Evolutionary conservation across 2,329 filamentous ascomycete genomes (phyloP).

Genomic region (Pseudogymnoascus sp.): DNA sequence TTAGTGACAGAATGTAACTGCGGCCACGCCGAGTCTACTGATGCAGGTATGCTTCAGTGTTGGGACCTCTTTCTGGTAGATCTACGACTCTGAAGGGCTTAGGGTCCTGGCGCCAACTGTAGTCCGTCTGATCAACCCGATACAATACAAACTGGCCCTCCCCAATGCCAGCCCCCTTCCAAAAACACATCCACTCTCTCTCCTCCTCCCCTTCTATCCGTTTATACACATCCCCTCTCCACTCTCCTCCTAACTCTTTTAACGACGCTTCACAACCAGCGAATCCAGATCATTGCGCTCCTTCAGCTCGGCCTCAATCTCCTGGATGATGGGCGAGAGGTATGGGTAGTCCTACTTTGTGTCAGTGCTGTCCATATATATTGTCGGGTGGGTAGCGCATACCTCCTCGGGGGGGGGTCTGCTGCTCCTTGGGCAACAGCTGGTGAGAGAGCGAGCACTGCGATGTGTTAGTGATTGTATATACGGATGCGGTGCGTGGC

Average conservation of each 20-base stretch:
- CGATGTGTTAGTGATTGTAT: too few relatives aligned
- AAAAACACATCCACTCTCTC: too few relatives aligned
- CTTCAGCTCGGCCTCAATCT: conserved; percentile 57
- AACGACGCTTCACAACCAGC: conserved; percentile 43
- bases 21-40: too few relatives aligned
- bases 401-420: conserved; percentile 62
- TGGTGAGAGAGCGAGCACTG: conserved; percentile 52
- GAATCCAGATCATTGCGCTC: conserved; percentile 62
- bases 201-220: background rate
- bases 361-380: conserved; percentile 11
- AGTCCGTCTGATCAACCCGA: too few relatives aligned
- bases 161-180: too few relatives aligned
- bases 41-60: too few relatives aligned
- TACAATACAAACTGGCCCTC: too few relatives aligned
- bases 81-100: too few relatives aligned
- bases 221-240: background rate
- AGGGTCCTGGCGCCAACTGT: too few relatives aligned
- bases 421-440: conserved; percentile 54
- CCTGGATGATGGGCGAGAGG: conserved; percentile 56
- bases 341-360: conserved; percentile 52
- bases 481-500: background rate
- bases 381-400: conserved; percentile 16
- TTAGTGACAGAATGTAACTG: too few relatives aligned
- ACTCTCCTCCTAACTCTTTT: too few relatives aligned
- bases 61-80: too few relatives aligned